Evolutionary conservation across 2,329 filamentous ascomycete genomes (phyloP).

Genomic region (Juglanconis juglandina): DNA sequence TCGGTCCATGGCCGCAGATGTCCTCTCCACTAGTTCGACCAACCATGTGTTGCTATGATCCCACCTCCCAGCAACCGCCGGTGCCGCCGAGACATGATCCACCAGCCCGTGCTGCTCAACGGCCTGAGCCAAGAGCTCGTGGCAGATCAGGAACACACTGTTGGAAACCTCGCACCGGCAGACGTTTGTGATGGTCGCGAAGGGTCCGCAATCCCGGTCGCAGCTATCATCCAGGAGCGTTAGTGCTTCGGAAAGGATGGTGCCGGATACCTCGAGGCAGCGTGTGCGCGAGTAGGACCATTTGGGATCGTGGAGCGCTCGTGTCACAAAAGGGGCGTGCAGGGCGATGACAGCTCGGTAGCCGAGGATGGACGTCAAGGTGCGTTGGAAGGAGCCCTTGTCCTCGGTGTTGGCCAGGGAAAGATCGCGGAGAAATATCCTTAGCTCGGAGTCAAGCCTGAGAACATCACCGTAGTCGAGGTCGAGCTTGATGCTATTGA

Average conservation of each 20-base stretch:
- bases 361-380: constrained; percentile 1
- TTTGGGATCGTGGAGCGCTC: constrained; percentile 8
- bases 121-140: constrained; percentile 5
- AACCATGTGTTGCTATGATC: background rate
- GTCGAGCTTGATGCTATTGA: constrained; percentile 10
- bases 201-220: background rate
- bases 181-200: constrained; percentile 7
- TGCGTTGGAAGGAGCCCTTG: background rate
- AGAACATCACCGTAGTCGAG: constrained; percentile 10
- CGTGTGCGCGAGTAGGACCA: constrained; percentile 8
- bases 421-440: background rate
- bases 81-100: background rate
- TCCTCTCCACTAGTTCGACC: constrained; percentile 1
- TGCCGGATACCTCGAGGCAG: constrained; percentile 2
- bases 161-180: constrained; percentile 13
- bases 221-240: background rate
- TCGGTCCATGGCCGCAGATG: background rate
- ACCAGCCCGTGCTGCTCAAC: constrained; percentile 9
- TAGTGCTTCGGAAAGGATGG: constrained; percentile 4
- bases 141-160: constrained; percentile 11
- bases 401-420: background rate
- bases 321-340: constrained; percentile 8
- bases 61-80: background rate
- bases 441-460: constrained; percentile 11
- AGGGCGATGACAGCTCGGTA: constrained; percentile 9